Evolutionary conservation across 23 red algal genomes (phyloP).

Genomic region (Gracilaria vermiculophylla): DNA sequence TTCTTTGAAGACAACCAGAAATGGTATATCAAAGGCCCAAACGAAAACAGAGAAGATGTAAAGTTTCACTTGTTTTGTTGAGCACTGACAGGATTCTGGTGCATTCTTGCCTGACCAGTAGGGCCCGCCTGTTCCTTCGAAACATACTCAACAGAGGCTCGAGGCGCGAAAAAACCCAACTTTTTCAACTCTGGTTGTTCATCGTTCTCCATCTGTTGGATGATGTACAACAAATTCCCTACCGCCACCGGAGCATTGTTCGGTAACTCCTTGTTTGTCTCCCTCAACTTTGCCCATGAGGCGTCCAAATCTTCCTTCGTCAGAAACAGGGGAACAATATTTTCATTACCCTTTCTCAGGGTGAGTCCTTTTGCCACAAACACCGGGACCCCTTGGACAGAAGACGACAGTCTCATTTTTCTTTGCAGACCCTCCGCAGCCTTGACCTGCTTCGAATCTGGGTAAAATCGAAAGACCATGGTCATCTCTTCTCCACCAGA

Average conservation of each 20-base stretch:
- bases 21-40: not conserved
- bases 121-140: slow-evolving; percentile 70
- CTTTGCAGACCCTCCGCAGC: slow-evolving; percentile 73
- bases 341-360: slow-evolving; percentile 89
- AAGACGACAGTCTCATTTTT: slow-evolving; percentile 37
- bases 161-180: slow-evolving; percentile 67
- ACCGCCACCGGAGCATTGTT: slow-evolving; percentile 60
- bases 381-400: slow-evolving; percentile 79
- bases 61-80: slow-evolving; percentile 28
- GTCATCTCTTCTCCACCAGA: slow-evolving; percentile 83
- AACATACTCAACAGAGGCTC: slow-evolving; percentile 70
- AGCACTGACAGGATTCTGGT: slow-evolving; percentile 66
- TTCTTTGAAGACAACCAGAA: not conserved
- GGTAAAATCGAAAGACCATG: slow-evolving; percentile 97
- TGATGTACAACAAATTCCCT: slow-evolving; percentile 81
- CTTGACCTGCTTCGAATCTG: slow-evolving; percentile 82
- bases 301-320: slow-evolving; percentile 93
- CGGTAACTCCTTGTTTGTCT: slow-evolving; percentile 73
- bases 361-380: slow-evolving; percentile 91
- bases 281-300: slow-evolving; percentile 79
- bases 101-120: slow-evolving; percentile 62
- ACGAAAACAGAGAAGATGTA: not conserved
- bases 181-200: slow-evolving; percentile 63
- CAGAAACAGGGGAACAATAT: slow-evolving; percentile 87
- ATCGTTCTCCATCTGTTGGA: slow-evolving; percentile 72